phyloP scores from a whole-genome alignment of 192 early-diverging fungal genomes.

The Linnemannia exigua region DNA sequence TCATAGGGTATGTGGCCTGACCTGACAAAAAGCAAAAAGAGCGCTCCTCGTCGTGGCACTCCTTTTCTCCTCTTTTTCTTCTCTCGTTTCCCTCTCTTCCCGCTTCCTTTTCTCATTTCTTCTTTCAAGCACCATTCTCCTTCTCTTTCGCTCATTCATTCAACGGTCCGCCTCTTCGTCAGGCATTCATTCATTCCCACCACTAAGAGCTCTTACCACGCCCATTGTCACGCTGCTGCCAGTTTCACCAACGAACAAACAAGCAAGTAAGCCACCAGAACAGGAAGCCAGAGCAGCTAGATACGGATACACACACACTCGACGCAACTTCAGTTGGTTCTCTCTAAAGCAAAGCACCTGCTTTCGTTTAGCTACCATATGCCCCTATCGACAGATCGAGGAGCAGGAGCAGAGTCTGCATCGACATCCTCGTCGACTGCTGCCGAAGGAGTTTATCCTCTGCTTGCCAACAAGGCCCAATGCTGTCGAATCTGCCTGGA shows the following conservation, averaged over 20 bases:
- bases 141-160: too few species aligned
- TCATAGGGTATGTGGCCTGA: background rate
- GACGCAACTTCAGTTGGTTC: background rate
- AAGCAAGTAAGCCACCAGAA: too few species aligned
- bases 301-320: background rate
- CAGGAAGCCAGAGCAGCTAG: too few species aligned
- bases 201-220: background rate
- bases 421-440: background rate
- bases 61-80: background rate
- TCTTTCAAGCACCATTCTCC: background rate
- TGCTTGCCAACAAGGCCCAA: conserved; percentile 22
- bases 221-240: too few species aligned
- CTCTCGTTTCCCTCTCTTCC: background rate
- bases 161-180: background rate
- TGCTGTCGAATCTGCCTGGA: conserved; percentile 57
- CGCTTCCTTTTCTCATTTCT: background rate
- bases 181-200: background rate
- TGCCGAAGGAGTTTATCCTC: background rate
- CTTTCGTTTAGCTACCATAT: background rate
- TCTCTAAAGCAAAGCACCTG: background rate
- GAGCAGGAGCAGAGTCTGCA: background rate
- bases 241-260: too few species aligned
- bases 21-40: background rate
- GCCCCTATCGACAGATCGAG: background rate
- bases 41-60: background rate